Base-by-base conservation (phyloP, 805 yeast genomes). In the Myxozyma sirexii region DNA sequence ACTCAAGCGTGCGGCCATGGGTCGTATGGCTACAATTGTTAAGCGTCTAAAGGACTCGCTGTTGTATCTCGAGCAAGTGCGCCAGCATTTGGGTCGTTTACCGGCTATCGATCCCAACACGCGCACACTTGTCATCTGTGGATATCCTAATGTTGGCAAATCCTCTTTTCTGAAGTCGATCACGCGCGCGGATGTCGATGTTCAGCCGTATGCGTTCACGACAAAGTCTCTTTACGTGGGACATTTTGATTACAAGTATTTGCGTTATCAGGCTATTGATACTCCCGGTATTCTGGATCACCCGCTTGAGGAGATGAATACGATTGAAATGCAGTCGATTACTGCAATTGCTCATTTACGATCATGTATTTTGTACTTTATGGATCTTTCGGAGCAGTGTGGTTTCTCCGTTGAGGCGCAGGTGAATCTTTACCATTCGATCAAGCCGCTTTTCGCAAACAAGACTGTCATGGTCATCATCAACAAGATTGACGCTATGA, bases 261-360 rank as follows among this genome's bases (percentile, higher is more conserved):
- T 94, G 72, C 83, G 99, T 72, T 94, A 94, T 80, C 99, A 94
- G 80, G 99, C 98, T 57, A 94, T 94, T 72, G 99, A 94, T 77
- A 94, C 99, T 39, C 99, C 99, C 35, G 99, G 99, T 80, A 92
- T 94, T 71, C 81, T 94, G 74, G 99, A 94, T 77, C 86, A 98
- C 76, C 99, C 99, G 62, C 91, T 97, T 46, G 99, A 94, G 77
- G 99, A 94, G 75, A 94, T 94, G 99, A 94, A 94, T 81, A 94
- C 94, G 77, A 94, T 94, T 76, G 99, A 94, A 80, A 94, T 94
- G 99, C 99, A 94, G 80, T 88, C 96, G 52, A 94, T 94, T 72
- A 94, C 94, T 72, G 99, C 99, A 63, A 91, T 94, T 80, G 99
- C 99, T 35, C 99, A 94, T 77, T 84, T 94, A 76, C 85, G 98